These are phyloP conservation scores for Aspergillus ellipticus DNA, from an alignment of 495 filamentous ascomycete genomes.

Conservation along the genomic window DNA sequence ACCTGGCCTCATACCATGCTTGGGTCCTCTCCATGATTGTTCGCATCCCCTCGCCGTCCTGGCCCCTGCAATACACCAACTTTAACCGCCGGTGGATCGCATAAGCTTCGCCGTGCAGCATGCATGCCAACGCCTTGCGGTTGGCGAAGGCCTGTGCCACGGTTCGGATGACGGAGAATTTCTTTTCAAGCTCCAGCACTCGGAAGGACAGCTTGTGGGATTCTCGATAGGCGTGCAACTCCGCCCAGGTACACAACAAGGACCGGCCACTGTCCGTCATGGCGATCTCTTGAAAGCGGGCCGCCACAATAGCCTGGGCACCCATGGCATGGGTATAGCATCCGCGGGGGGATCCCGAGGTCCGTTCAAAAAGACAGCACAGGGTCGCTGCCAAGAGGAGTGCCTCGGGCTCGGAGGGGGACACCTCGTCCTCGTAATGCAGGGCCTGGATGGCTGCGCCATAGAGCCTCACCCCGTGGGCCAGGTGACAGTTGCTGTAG, in stretches of 20 bases:
- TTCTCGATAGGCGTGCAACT: background rate
- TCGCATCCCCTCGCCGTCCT: too few relatives aligned
- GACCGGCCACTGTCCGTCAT: background rate
- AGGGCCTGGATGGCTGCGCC: background rate
- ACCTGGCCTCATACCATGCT: too few relatives aligned
- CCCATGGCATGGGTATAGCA: background rate
- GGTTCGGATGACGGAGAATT: background rate
- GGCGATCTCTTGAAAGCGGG: background rate
- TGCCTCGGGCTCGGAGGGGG: background rate
- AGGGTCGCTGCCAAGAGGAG: background rate
- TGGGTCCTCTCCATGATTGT: too few relatives aligned
- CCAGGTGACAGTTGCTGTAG: background rate
- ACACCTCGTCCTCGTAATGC: background rate
- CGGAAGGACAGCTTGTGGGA: background rate
- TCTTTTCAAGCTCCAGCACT: background rate
- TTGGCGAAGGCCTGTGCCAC: background rate
- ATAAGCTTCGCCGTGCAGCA: too few relatives aligned
- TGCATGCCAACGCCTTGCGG: too few relatives aligned
- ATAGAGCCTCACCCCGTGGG: background rate
- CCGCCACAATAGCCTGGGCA: background rate
- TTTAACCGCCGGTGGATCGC: too few relatives aligned
- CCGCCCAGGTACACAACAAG: background rate
- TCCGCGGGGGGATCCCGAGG: background rate
- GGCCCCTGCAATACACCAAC: too few relatives aligned
- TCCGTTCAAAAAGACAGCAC: background rate